These are phyloP conservation scores for Aspergillus coremiiformis DNA, from an alignment of 495 filamentous ascomycete genomes.

Conservation along the genomic window DNA sequence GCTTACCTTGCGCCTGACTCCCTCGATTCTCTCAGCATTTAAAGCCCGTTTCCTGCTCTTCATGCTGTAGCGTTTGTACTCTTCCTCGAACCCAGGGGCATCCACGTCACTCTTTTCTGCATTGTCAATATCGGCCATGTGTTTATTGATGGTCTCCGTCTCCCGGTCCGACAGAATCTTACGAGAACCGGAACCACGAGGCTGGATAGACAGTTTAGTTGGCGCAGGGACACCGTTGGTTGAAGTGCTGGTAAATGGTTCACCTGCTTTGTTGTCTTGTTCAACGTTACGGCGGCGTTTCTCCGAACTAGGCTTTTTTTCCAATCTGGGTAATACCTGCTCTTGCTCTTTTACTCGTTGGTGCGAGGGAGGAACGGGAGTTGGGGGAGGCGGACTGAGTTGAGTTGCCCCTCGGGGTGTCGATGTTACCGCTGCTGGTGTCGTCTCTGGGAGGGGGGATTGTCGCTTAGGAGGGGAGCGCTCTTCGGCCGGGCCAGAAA, in stretches of 20 bases:
- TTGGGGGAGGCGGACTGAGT: constrained; percentile 11
- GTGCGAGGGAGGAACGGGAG: constrained; percentile 6
- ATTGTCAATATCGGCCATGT: constrained; percentile 58
- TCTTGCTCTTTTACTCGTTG: constrained; percentile 23
- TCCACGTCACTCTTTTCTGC: constrained; percentile 62
- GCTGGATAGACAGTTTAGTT: constrained; percentile 8
- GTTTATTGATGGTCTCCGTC: constrained; percentile 57
- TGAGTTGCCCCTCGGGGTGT: constrained; percentile 16
- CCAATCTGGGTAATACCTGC: constrained; percentile 24
- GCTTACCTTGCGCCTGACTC: constrained; percentile 49
- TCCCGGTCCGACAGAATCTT: constrained; percentile 55
- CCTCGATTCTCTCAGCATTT: constrained; percentile 51
- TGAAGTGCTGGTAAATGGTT: constrained; percentile 38
- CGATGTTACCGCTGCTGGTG: constrained; percentile 9
- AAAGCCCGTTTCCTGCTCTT: constrained; percentile 53
- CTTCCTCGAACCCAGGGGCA: constrained; percentile 52
- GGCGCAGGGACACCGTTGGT: constrained; percentile 30
- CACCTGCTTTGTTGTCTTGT: constrained; percentile 32
- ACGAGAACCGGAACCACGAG: constrained; percentile 28
- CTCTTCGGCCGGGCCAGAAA: constrained; percentile 59
- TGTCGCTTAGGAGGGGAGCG: constrained; percentile 40
- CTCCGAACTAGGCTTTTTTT: constrained; percentile 24
- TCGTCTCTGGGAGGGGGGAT: constrained; percentile 23
- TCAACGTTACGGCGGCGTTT: constrained; percentile 35
- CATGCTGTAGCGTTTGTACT: constrained; percentile 46